Evolutionary conservation across 768 basidiomycete genomes (phyloP).

Genomic region (Rhizopogon vinicolor): DNA sequence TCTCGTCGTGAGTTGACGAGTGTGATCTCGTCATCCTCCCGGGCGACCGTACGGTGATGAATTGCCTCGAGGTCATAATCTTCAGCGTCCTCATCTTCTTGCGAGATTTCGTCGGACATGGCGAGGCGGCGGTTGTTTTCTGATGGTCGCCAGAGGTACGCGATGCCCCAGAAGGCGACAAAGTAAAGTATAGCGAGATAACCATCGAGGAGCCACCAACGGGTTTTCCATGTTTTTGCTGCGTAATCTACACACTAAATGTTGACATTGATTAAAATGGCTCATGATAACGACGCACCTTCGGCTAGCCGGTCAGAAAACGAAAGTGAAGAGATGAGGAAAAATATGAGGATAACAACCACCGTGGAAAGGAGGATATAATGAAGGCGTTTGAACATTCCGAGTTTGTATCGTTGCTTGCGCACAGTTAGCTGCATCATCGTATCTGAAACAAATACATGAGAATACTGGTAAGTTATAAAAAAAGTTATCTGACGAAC

Average conservation of each 20-base stretch:
- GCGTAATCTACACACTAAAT: conserved; percentile 67
- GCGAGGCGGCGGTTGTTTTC: conserved; percentile 84
- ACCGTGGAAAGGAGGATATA: conserved; percentile 82
- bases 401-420: conserved; percentile 81
- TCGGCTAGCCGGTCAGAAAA: conserved; percentile 90
- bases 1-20: conserved; percentile 60
- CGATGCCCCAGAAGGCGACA: conserved; percentile 70
- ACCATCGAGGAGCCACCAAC: conserved; percentile 97
- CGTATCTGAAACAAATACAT: conserved; percentile 51
- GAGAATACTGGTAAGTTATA: not conserved
- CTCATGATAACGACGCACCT: conserved; percentile 42
- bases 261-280: not conserved
- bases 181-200: conserved; percentile 91
- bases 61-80: conserved; percentile 85
- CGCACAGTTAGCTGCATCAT: conserved; percentile 81
- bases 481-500: conserved; percentile 36
- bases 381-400: conserved; percentile 86
- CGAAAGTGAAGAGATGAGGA: conserved; percentile 86
- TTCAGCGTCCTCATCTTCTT: conserved; percentile 91
- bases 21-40: conserved; percentile 64
- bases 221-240: conserved; percentile 80
- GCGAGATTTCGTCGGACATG: conserved; percentile 95
- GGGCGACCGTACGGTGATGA: conserved; percentile 45
- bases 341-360: conserved; percentile 80
- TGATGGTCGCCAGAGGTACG: conserved; percentile 94